phyloP scores from a whole-genome alignment of 257 asterid species.

The Oldenlandia corymbosa region DNA sequence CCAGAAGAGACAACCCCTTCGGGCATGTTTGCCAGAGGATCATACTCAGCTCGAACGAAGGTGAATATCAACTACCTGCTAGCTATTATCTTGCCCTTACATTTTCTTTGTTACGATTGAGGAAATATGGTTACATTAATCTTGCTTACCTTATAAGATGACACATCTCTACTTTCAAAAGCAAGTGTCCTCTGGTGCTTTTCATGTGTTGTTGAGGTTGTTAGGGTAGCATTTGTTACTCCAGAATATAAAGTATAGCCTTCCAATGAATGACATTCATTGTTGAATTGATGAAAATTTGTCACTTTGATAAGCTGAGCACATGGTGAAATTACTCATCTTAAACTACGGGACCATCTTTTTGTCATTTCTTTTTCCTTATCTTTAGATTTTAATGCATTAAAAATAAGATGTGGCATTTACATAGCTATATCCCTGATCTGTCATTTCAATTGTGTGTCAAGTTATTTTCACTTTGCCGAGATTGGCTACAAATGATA shows the following conservation, averaged over 20 bases:
- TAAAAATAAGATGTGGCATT: not conserved
- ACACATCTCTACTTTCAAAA: not conserved
- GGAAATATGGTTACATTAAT: not conserved
- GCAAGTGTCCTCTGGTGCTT: not conserved
- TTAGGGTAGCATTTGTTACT: not conserved
- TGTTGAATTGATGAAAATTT: not conserved
- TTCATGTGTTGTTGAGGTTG: not conserved
- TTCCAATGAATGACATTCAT: not conserved
- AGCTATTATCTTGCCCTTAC: not conserved
- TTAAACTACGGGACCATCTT: constrained; percentile 10
- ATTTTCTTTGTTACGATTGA: not conserved
- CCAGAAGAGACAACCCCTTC: constrained; percentile 93
- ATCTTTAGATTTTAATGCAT: constrained; percentile 10
- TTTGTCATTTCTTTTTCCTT: constrained; percentile 14
- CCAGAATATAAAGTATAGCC: not conserved
- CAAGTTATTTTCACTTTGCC: not conserved
- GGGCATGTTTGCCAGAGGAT: constrained; percentile 88
- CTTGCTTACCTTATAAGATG: not conserved
- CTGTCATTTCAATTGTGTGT: not conserved
- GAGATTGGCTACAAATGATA: not conserved
- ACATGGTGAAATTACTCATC: constrained; percentile 1
- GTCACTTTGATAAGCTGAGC: constrained; percentile 4
- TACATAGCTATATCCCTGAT: not conserved
- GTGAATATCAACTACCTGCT: constrained; percentile 18
- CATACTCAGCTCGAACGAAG: constrained; percentile 89